Evolutionary conservation across 768 basidiomycete species (phyloP), one percentile per base, ranked within the genome.

Genomic region (Psilocybe tampanensis): DNA sequence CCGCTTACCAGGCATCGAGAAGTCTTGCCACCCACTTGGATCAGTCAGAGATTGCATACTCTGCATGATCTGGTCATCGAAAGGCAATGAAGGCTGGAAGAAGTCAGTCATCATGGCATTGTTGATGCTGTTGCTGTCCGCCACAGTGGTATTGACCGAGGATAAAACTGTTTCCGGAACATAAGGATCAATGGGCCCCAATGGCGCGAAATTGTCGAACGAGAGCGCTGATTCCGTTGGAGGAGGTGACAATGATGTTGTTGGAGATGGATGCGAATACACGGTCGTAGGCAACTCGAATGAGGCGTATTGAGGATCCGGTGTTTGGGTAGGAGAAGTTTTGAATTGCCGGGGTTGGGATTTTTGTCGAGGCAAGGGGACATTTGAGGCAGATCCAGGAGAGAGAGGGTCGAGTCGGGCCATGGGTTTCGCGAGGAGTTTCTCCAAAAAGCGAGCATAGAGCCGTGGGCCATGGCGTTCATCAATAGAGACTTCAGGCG

Each of bases 391-490:
- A 17, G 60, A 47, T 34, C 62, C 67, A 5, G 68, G 67, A 9
- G 68, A 67, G 18, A 60, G 47, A 19, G 64, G 62, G 43, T 76
- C 74, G 33, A 70, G 51, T 63, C 72, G 72, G 9, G 79, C 76
- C 68, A 75, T 79, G 18, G 84, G 83, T n/a, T 80, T 81, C 15
- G 82, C 82, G 8, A 94, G 78, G 4, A 94, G 78, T 33, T 86
- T 84, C 43, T 83, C 82, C 44, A 94, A 77, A 80, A 94, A 94
- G 47, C 84, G 86, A 0, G 92, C 84, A 68, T 92, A 93, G 5
- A 93, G 74, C 67, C 85, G 88, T 1, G 91, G 92, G 0, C 88
- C 89, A 65, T 94, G 91, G 17, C 86, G 85, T 23, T 90, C 87
- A 70, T 94, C 92, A 56, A 94, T 80, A 18, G 86, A 86, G 17